phyloP scores from a whole-genome alignment of 805 yeast genomes.

The Saturnispora bothae region DNA sequence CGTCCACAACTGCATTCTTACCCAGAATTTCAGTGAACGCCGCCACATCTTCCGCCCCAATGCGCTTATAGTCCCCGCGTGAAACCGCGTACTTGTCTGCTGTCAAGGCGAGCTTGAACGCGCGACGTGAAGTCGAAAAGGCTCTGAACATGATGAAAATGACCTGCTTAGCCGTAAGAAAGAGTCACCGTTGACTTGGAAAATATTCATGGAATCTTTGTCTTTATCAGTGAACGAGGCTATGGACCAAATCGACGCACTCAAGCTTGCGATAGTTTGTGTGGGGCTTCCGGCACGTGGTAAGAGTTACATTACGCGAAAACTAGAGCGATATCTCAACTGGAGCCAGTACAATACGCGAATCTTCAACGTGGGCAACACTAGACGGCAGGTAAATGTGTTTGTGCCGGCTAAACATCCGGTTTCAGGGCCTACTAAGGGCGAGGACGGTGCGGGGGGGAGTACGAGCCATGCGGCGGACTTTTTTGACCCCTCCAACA shows the following conservation, averaged over 20 bases:
- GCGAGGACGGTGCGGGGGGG: not conserved
- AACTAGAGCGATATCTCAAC: conserved; percentile 46
- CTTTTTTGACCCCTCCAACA: conserved; percentile 33
- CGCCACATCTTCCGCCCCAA: conserved; percentile 47
- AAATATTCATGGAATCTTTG: too few species aligned
- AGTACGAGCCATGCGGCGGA: conserved; percentile 28
- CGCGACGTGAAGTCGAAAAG: too few species aligned
- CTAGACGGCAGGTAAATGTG: conserved; percentile 46
- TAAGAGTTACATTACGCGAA: conserved; percentile 61
- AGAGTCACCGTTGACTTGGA: conserved; percentile 5
- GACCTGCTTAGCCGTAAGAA: too few species aligned
- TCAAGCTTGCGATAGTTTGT: conserved; percentile 55
- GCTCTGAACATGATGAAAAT: too few species aligned
- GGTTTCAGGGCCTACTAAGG: conserved; percentile 25
- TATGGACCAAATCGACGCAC: conserved; percentile 15
- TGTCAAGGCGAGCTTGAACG: conserved; percentile 9
- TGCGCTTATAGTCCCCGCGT: conserved; percentile 16
- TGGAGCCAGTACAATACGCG: conserved; percentile 53
- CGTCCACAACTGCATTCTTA: conserved; percentile 39
- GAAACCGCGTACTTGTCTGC: conserved; percentile 12
- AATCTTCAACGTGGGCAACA: conserved; percentile 67
- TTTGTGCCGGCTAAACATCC: conserved; percentile 30
- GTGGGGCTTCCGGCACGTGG: conserved; percentile 76
- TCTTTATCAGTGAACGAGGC: not conserved
- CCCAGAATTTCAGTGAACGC: conserved; percentile 53